These are phyloP conservation scores for Citrus mangshanensis DNA, from an alignment of 345 rosid genomes.

Conservation along the genomic window DNA sequence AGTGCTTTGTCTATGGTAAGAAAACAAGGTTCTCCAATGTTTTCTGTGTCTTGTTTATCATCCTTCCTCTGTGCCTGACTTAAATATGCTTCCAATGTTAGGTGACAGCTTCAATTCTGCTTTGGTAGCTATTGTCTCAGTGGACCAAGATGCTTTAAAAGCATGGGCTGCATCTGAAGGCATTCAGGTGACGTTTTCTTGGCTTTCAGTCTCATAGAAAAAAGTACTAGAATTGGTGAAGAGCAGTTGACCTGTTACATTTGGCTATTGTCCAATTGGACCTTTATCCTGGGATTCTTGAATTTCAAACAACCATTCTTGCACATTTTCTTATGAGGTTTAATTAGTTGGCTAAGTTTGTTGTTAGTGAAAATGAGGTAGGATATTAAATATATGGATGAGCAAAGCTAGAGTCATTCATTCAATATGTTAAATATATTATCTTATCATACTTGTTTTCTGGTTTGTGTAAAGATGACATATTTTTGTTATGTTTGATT, in stretches of 20 bases:
- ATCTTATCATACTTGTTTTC: not conserved
- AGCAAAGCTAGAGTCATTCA: not conserved
- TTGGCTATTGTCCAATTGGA: not conserved
- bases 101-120: slow-evolving; percentile 96
- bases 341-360: not conserved
- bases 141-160: slow-evolving; percentile 73
- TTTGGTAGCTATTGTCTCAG: slow-evolving; percentile 81
- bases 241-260: not conserved
- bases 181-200: slow-evolving; percentile 53
- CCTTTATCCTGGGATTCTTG: not conserved
- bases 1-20: slow-evolving; percentile 88
- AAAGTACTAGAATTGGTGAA: not conserved
- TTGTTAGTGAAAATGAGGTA: not conserved
- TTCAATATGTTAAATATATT: not conserved
- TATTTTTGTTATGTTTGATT: not conserved
- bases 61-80: slow-evolving; percentile 15
- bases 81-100: slow-evolving; percentile 22
- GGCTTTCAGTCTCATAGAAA: not conserved
- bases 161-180: slow-evolving; percentile 88
- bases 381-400: not conserved
- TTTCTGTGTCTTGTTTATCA: not conserved
- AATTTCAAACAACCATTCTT: not conserved
- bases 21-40: not conserved
- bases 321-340: not conserved
- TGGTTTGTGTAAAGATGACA: not conserved